phyloP scores from a whole-genome alignment of 495 filamentous ascomycete genomes.

The Thozetella sp. region DNA sequence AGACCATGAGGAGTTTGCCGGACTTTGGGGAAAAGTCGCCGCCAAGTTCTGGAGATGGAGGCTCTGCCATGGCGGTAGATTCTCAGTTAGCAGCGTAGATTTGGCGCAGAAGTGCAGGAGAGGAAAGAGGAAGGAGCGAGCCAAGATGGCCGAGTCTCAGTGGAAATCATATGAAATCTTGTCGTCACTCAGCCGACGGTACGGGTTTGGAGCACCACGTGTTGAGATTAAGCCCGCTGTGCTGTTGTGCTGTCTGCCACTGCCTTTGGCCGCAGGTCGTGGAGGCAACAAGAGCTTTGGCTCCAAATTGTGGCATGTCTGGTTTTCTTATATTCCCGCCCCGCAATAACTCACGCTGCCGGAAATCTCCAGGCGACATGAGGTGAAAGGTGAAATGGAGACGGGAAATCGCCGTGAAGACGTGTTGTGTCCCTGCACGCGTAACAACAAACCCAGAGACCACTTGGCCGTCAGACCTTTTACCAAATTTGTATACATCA shows the following conservation, averaged over 20 bases:
- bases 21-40: not conserved
- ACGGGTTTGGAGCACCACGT: not conserved
- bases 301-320: slow-evolving; percentile 6
- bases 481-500: slow-evolving; percentile 61
- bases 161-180: not conserved
- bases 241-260: slow-evolving; percentile 25
- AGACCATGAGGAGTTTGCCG: not conserved
- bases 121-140: not conserved
- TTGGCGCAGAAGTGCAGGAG: too few species aligned
- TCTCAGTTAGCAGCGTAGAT: too few species aligned
- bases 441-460: slow-evolving; percentile 40
- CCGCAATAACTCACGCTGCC: slow-evolving; percentile 13
- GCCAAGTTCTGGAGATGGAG: too few species aligned
- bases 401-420: slow-evolving; percentile 10
- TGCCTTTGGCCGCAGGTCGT: slow-evolving; percentile 27
- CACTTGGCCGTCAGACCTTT: slow-evolving; percentile 58
- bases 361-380: slow-evolving; percentile 15
- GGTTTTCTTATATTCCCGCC: slow-evolving; percentile 22
- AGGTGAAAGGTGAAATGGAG: slow-evolving; percentile 6
- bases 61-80: too few species aligned
- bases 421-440: slow-evolving; percentile 26
- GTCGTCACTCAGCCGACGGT: slow-evolving; percentile 4
- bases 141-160: too few species aligned
- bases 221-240: slow-evolving; percentile 6
- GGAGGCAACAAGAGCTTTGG: not conserved